Percentiles rank a stretch among this genome's conserved stretches.
Evolutionary conservation across 139 green algal species (phyloP).

Genomic region (Pycnococcus provasolii): DNA sequence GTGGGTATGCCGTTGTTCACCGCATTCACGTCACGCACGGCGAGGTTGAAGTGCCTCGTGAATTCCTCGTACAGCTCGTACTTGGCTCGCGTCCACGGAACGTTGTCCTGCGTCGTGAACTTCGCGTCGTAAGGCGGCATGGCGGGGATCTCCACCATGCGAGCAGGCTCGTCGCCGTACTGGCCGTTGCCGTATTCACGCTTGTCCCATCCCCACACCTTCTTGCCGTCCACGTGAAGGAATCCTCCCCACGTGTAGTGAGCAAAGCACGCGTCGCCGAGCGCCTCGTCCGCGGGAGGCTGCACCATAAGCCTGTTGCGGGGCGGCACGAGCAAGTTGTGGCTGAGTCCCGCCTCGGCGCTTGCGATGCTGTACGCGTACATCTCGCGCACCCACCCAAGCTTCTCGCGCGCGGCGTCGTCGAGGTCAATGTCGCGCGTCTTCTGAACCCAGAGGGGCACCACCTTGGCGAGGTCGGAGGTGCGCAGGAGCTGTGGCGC

Average conservation of each 20-base stretch:
- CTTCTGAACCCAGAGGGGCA: background rate
- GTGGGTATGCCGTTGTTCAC: too few species aligned
- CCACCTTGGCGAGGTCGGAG: conserved; percentile 44
- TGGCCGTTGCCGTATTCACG: conserved; percentile 19
- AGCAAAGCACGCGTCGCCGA: conserved; percentile 53
- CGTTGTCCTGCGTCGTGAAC: too few species aligned
- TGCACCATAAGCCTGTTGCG: conserved; percentile 56
- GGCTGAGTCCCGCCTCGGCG: conserved; percentile 7
- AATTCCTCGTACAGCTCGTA: too few species aligned
- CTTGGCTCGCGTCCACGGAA: too few species aligned
- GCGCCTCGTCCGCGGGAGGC: conserved; percentile 58
- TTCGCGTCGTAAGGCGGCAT: conserved; percentile 1
- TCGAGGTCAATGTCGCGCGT: background rate
- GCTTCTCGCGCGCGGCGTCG: conserved; percentile 30
- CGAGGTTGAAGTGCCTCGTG: too few species aligned
- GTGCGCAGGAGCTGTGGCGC: conserved; percentile 53
- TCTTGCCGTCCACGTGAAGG: background rate
- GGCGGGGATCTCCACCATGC: background rate
- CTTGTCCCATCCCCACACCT: conserved; percentile 26
- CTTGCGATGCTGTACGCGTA: conserved; percentile 57
- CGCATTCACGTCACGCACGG: too few species aligned
- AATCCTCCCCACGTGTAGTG: conserved; percentile 78
- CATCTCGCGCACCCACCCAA: conserved; percentile 83
- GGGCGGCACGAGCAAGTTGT: background rate
- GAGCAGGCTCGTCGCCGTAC: conserved; percentile 10